These are phyloP conservation scores for Acanthamoeba royreba DNA, from an alignment of 208 protist genomes.

Conservation along the genomic window DNA sequence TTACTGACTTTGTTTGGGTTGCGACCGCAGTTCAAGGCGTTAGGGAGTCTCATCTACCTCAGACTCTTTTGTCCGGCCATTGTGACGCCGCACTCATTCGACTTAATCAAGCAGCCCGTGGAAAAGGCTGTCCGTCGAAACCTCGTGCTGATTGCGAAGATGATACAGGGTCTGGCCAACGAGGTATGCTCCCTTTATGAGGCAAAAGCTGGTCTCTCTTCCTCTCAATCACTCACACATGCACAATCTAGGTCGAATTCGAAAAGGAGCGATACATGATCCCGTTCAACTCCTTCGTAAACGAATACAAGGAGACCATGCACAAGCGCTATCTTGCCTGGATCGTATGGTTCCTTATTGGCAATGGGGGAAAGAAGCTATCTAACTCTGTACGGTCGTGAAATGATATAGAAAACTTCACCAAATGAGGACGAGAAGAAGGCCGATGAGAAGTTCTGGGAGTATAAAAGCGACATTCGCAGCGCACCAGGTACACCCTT, in stretches of 20 bases:
- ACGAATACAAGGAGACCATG: neutral
- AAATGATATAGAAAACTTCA: neutral
- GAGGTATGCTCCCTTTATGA: neutral
- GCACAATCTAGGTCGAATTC: neutral
- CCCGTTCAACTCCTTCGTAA: neutral
- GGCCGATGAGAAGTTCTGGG: neutral
- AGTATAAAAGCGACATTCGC: neutral
- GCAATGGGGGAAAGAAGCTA: too few species aligned
- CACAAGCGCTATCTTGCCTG: neutral
- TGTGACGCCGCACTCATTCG: neutral
- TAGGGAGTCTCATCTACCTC: conserved; percentile 8
- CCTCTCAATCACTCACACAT: neutral
- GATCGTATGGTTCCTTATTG: neutral
- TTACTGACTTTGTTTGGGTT: too few species aligned
- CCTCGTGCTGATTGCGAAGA: neutral
- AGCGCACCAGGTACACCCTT: neutral
- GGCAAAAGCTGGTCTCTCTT: neutral
- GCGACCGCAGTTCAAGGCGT: neutral
- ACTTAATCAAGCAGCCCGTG: neutral
- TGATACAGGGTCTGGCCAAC: neutral
- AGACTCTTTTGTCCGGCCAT: neutral
- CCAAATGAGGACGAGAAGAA: neutral
- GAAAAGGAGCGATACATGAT: conserved; percentile 4
- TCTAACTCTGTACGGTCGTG: neutral
- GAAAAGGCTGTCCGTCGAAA: neutral